A percentile compares a stretch with the other conserved stretches of the same genome.
Evolutionary conservation across 768 basidiomycete genomes (phyloP).

Genomic region (Sporobolomyces phaffii): DNA sequence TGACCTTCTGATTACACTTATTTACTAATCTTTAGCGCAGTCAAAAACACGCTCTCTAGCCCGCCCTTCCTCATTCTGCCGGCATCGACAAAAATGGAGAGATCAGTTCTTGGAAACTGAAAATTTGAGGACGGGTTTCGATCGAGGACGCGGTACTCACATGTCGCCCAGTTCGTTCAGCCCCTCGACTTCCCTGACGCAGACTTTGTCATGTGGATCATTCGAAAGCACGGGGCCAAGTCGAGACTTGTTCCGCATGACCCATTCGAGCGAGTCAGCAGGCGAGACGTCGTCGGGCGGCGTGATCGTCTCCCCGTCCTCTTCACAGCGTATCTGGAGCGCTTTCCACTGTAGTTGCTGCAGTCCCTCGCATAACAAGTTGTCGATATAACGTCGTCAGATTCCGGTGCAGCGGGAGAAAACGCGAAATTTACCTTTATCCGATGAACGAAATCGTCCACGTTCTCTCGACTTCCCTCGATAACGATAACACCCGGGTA

Average conservation of each 20-base stretch:
- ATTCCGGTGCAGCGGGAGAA: no score
- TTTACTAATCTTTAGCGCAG: constrained; percentile 36
- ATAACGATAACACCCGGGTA: constrained; percentile 39
- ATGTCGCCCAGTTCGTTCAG: constrained; percentile 34
- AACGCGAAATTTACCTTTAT: constrained; percentile 33
- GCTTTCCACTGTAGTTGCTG: constrained; percentile 41
- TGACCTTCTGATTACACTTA: neutral
- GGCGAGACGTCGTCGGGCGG: neutral
- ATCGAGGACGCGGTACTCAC: no score
- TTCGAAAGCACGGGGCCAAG: constrained; percentile 9
- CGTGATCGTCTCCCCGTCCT: neutral
- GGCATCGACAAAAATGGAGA: no score
- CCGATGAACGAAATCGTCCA: constrained; percentile 33
- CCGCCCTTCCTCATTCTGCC: constrained; percentile 32
- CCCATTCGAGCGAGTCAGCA: constrained; percentile 10
- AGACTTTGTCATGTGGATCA: constrained; percentile 4
- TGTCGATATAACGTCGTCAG: no score
- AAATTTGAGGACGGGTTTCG: no score
- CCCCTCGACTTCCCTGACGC: constrained; percentile 33
- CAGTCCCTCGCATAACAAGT: no score
- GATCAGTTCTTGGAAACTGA: neutral
- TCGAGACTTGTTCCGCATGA: neutral
- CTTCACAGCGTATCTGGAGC: constrained; percentile 36
- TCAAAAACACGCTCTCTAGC: constrained; percentile 28
- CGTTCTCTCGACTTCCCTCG: constrained; percentile 18